phyloP scores from a whole-genome alignment of 768 basidiomycete genomes.

The Mycena polygramma region DNA sequence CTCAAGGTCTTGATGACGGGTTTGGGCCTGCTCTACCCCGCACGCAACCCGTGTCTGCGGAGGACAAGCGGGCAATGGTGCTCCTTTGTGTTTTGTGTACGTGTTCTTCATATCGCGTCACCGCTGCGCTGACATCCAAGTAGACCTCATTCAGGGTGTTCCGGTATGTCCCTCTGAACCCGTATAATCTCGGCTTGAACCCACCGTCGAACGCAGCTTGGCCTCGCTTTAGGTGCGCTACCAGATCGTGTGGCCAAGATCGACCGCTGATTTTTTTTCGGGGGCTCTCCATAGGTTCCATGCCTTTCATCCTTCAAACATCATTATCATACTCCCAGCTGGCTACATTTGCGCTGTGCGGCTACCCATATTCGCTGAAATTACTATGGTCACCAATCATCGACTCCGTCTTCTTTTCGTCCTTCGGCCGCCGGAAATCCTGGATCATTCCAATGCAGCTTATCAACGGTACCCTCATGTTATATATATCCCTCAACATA shows the following conservation, averaged over 20 bases:
- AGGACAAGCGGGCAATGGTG: conserved; percentile 88
- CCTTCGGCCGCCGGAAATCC: conserved; percentile 93
- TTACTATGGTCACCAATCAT: conserved; percentile 98
- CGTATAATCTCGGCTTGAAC: conserved; percentile 28
- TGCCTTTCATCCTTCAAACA: conserved; percentile 95
- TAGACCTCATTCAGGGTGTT: conserved; percentile 89
- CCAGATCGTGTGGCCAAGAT: conserved; percentile 1
- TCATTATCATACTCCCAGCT: conserved; percentile 97
- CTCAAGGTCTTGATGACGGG: conserved; percentile 53
- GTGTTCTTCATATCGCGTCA: conserved; percentile 44
- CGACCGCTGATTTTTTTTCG: conserved; percentile 11
- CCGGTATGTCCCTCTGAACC: conserved; percentile 69
- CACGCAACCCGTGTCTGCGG: conserved; percentile 20
- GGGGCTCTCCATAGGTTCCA: conserved; percentile 81
- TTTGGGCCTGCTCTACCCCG: conserved; percentile 13
- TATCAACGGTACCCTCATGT: conserved; percentile 87
- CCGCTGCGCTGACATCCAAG: conserved; percentile 24
- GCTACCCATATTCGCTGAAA: conserved; percentile 97
- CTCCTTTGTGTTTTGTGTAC: conserved; percentile 89
- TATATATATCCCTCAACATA: conserved; percentile 81
- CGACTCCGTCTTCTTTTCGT: conserved; percentile 87
- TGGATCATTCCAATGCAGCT: conserved; percentile 99
- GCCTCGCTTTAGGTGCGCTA: conserved; percentile 84
- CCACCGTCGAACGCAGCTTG: conserved; percentile 63
- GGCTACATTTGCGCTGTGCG: conserved; percentile 91